These are phyloP conservation scores for Cystobasidium slooffiae DNA, from an alignment of 1,284 basidiomycete species.

Conservation along the genomic window DNA sequence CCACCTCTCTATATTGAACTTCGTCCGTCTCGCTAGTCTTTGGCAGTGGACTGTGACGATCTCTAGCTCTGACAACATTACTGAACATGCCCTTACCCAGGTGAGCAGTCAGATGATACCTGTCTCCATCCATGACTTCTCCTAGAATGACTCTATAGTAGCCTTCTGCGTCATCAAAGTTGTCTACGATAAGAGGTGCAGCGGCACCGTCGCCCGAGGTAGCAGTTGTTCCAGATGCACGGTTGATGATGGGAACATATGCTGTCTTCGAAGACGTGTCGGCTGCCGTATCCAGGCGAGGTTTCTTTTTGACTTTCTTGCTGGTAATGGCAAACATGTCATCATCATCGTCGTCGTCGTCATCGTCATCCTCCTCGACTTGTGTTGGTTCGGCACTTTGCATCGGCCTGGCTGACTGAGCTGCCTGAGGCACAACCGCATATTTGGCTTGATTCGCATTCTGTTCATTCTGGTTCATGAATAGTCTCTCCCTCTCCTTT, in stretches of 20 bases:
- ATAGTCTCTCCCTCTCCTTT: conserved; percentile 34
- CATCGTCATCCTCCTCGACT: conserved; percentile 60
- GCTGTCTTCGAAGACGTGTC: conserved; percentile 36
- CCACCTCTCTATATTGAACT: conserved; percentile 73
- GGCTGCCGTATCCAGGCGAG: conserved; percentile 60
- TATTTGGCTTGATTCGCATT: conserved; percentile 14
- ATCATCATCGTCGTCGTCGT: conserved; percentile 71
- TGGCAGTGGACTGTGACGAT: conserved; percentile 64
- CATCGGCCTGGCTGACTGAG: not conserved
- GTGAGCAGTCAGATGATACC: conserved; percentile 92
- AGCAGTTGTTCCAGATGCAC: conserved; percentile 25
- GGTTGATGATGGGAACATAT: conserved; percentile 47
- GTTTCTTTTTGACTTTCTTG: conserved; percentile 62
- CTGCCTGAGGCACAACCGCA: not conserved
- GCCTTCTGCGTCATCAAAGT: conserved; percentile 80
- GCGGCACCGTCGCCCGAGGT: conserved; percentile 20
- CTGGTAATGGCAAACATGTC: conserved; percentile 80
- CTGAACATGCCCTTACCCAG: conserved; percentile 99
- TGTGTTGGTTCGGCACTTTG: conserved; percentile 56
- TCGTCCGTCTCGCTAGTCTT: conserved; percentile 14
- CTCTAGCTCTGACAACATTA: conserved; percentile 87
- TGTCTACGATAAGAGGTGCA: conserved; percentile 59
- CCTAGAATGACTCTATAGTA: conserved; percentile 95
- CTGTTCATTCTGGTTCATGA: conserved; percentile 33
- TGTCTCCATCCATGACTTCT: conserved; percentile 87